Conservation (phyloP, 495 filamentous ascomycete genomes). For the Tuber calosporum region DNA sequence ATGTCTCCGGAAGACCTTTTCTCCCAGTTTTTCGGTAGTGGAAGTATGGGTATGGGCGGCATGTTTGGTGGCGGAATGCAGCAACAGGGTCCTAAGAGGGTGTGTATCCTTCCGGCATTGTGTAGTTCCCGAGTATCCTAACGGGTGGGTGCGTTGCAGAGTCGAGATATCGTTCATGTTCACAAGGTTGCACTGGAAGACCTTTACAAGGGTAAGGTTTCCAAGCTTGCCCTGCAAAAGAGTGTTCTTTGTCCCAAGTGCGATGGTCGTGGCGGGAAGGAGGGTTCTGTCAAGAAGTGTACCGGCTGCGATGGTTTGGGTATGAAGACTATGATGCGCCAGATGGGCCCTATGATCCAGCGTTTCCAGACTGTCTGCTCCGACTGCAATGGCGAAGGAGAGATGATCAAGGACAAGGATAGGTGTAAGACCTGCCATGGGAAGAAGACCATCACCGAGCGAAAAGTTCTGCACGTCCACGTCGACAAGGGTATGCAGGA, state of each 20-base stretch:
- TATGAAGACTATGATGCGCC: slow-evolving; percentile 99
- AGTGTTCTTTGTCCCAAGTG: slow-evolving; percentile 94
- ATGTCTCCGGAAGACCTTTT: slow-evolving; percentile 98
- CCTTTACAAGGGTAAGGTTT: slow-evolving; percentile 95
- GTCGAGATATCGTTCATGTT: slow-evolving; percentile 71
- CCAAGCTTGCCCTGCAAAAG: slow-evolving; percentile 93
- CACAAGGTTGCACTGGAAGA: slow-evolving; percentile 98
- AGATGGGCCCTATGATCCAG: slow-evolving; percentile 99
- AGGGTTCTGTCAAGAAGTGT: slow-evolving; percentile 90
- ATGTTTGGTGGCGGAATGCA: slow-evolving; percentile 81
- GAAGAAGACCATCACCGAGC: slow-evolving; percentile 95
- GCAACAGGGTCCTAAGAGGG: slow-evolving; percentile 81
- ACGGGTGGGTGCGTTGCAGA: slow-evolving; percentile 35
- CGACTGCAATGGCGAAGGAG: slow-evolving; percentile 94
- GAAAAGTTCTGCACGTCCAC: slow-evolving; percentile 96
- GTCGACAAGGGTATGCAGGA: slow-evolving; percentile 90
- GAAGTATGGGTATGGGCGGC: slow-evolving; percentile 71
- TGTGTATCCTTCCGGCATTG: slow-evolving; percentile 52
- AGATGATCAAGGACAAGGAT: slow-evolving; percentile 92
- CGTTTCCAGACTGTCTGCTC: slow-evolving; percentile 98
- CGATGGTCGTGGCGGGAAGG: slow-evolving; percentile 93
- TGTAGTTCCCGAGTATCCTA: slow-evolving; percentile 4
- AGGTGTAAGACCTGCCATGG: slow-evolving; percentile 88
- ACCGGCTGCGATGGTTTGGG: slow-evolving; percentile 81
- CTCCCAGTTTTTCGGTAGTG: slow-evolving; percentile 93